Percentiles rank a stretch among this genome's conserved stretches.
phyloP scores from a whole-genome alignment of 2,329 filamentous ascomycete species.

The Dactylonectria estremocensis region DNA sequence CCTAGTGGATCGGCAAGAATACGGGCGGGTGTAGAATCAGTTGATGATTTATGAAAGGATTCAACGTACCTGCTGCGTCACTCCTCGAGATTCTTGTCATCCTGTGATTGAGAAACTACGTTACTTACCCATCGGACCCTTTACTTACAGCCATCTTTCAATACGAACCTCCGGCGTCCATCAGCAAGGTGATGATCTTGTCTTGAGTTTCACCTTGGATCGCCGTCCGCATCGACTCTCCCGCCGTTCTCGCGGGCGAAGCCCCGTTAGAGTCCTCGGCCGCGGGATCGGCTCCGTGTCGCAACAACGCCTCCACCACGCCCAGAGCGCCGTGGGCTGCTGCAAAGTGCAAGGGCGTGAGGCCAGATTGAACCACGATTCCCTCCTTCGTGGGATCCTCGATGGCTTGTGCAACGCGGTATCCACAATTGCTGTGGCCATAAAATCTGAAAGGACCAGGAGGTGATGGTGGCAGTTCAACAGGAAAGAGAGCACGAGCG shows the following conservation, averaged over 20 bases:
- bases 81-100: neutral
- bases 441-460: neutral
- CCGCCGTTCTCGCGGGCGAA: neutral
- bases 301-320: constrained; percentile 10
- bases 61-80: neutral
- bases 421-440: neutral
- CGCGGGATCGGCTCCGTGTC: constrained; percentile 23
- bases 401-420: neutral
- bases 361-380: neutral
- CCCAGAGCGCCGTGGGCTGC: constrained; percentile 11
- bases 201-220: neutral
- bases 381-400: neutral
- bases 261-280: neutral
- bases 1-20: too few relatives aligned
- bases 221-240: neutral
- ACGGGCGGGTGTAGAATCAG: neutral
- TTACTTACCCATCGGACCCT: neutral
- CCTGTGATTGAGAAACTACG: neutral
- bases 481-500: neutral
- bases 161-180: neutral
- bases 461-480: neutral
- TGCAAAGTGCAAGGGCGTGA: constrained; percentile 24
- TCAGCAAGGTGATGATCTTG: neutral
- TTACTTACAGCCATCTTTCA: neutral
- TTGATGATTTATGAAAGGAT: neutral